Conservation (phyloP, 306 rosid species). For the Astragalus membranaceus region DNA sequence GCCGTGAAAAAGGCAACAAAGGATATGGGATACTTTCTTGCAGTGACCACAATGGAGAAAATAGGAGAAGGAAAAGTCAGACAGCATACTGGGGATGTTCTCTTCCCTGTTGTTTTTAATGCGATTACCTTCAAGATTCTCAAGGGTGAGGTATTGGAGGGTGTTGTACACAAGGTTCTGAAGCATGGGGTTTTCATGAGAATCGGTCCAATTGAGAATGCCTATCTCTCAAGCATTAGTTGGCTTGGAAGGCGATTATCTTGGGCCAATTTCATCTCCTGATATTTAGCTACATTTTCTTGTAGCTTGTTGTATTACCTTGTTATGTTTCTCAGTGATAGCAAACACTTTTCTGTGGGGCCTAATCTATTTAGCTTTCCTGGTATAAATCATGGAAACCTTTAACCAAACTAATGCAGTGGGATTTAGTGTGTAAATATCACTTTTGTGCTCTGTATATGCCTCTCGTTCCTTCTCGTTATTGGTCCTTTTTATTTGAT, state of each 20-base stretch:
- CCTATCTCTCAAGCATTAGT: constrained; percentile 79
- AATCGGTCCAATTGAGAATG: constrained; percentile 74
- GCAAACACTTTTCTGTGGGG: not conserved
- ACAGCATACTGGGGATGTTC: constrained; percentile 69
- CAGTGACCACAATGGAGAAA: constrained; percentile 60
- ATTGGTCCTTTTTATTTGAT: not conserved
- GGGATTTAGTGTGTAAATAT: constrained; percentile 13
- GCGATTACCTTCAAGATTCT: constrained; percentile 69
- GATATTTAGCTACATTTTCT: constrained; percentile 15
- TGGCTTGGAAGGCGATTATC: constrained; percentile 72
- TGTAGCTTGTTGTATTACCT: not conserved
- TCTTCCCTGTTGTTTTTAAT: constrained; percentile 68
- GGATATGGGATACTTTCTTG: constrained; percentile 69
- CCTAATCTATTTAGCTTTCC: not conserved
- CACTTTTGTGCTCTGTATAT: not conserved
- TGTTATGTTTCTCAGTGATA: not conserved
- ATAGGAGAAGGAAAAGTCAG: constrained; percentile 82
- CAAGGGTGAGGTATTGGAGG: constrained; percentile 75
- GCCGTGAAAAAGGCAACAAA: constrained; percentile 62
- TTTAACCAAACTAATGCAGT: not conserved
- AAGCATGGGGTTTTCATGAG: constrained; percentile 84
- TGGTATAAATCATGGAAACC: not conserved
- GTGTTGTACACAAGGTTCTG: constrained; percentile 68
- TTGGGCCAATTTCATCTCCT: constrained; percentile 53
- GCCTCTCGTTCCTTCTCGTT: not conserved